Conservation (phyloP, 306 rosid species). For the Casuarina equisetifolia region DNA sequence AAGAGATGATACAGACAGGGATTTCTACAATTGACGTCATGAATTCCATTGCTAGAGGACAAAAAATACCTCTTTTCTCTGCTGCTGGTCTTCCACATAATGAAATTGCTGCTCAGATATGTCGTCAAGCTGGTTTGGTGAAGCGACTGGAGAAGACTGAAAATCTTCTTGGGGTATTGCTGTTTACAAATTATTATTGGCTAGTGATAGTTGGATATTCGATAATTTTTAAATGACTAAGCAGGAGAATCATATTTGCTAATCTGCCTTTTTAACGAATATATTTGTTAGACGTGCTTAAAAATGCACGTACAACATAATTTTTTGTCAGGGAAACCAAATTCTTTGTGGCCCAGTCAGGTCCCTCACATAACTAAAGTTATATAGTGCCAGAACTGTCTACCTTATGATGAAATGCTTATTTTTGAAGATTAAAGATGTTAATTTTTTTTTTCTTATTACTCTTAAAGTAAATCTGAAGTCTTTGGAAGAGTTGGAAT, state of each 20-base stretch:
- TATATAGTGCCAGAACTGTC: background rate
- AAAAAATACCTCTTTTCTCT: conserved; percentile 95
- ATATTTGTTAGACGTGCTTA: background rate
- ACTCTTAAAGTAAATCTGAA: background rate
- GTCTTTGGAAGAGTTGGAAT: background rate
- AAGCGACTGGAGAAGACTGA: conserved; percentile 91
- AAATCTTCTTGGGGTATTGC: conserved; percentile 84
- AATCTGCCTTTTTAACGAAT: background rate
- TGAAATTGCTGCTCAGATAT: conserved; percentile 98
- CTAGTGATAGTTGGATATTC: conserved; percentile 16
- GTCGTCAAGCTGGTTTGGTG: conserved; percentile 99
- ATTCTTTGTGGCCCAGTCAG: background rate
- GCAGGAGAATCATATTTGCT: conserved; percentile 1
- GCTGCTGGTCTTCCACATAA: conserved; percentile 99
- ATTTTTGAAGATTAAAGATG: background rate
- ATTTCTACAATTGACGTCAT: conserved; percentile 98
- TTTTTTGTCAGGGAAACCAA: background rate
- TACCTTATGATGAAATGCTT: background rate
- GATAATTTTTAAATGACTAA: conserved; percentile 6
- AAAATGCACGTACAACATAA: background rate
- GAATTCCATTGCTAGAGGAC: conserved; percentile 99
- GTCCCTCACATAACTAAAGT: background rate
- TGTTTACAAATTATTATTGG: conserved; percentile 13
- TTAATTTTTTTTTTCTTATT: background rate
- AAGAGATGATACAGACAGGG: conserved; percentile 99